A percentile compares a stretch with the other conserved stretches of the same genome.
Evolutionary conservation across 495 filamentous ascomycete species (phyloP).

Genomic region (Tuber magnatum): DNA sequence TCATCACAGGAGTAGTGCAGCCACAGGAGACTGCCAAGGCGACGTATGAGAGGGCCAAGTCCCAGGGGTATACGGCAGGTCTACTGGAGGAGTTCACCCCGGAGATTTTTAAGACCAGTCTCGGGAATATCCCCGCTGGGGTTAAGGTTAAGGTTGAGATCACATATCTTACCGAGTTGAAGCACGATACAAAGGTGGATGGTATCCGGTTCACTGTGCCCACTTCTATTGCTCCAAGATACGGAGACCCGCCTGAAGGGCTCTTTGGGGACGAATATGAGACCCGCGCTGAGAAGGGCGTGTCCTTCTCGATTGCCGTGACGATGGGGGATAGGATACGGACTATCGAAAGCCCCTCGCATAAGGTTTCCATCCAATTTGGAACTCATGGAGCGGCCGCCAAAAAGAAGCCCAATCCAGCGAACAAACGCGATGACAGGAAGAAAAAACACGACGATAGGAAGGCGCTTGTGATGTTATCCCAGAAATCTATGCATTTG

Average conservation of each 20-base stretch:
- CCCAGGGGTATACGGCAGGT: slow-evolving; percentile 52
- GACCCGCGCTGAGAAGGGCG: slow-evolving; percentile 41
- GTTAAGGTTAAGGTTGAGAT: slow-evolving; percentile 51
- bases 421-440: slow-evolving; percentile 46
- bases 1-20: slow-evolving; percentile 54
- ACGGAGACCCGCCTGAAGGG: slow-evolving; percentile 47
- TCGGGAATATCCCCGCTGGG: slow-evolving; percentile 56
- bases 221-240: slow-evolving; percentile 55
- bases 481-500: slow-evolving; percentile 46
- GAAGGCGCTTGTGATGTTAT: slow-evolving; percentile 55
- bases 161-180: slow-evolving; percentile 58
- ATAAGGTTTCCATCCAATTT: slow-evolving; percentile 55
- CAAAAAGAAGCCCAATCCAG: slow-evolving; percentile 41
- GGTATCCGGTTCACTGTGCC: slow-evolving; percentile 59
- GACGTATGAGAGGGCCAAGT: slow-evolving; percentile 51
- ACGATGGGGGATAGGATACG: slow-evolving; percentile 53
- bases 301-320: slow-evolving; percentile 56
- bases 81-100: slow-evolving; percentile 54
- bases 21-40: slow-evolving; percentile 52
- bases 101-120: slow-evolving; percentile 56
- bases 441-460: slow-evolving; percentile 47
- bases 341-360: slow-evolving; percentile 55
- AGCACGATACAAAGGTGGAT: slow-evolving; percentile 55
- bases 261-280: background rate
- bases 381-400: slow-evolving; percentile 37